Base-by-base conservation (phyloP, 2,329 filamentous ascomycete species). In the Neopestalotiopsis clavispora region DNA sequence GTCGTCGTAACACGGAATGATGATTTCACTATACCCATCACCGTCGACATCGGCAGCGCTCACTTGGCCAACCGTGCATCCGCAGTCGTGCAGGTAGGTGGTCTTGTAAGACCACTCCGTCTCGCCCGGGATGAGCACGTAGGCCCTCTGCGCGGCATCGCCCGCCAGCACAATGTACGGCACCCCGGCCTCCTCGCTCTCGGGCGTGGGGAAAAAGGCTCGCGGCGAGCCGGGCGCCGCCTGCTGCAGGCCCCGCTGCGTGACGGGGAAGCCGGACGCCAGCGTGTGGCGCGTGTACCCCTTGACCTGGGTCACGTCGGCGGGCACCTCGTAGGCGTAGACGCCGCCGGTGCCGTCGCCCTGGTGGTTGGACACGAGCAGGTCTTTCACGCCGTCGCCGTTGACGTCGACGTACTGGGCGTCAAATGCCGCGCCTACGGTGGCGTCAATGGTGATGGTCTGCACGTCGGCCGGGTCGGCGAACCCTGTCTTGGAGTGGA, bases 271-370 rank as follows among this genome's bases (percentile, higher is more conserved):
- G 32, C 38, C 38, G n/a, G 30, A 14, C 10, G 60, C 60, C 30
- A 63, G 60, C 38, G 60, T 63, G 60, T 63, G 60, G 7, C 60
- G 60, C 12, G 32, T 38, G 32, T 42, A 63, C 4, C 14, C 30
- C 34, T 42, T 63, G 60, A 32, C 60, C 14, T 38, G 17, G 17
- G 60, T 63, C 28, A 63, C 38, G 60, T 63, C 34, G 30, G 30
- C 60, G 34, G 60, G 60, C 12, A 63, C 20, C 60, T 63, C 60
- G 60, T 63, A 63, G 13, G 60, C 60, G 60, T 63, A 63, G 60
- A 63, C 60, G 28, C 32, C 30, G 34, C 60, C 60, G 60, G 60
- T 63, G 60, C 60, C 60, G 34, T 63, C 60, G 28, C 60, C 60
- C 34, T 63, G 32, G 32, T 63, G 60, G 34, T 63, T 63, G n/a